phyloP scores from a whole-genome alignment of 2,329 filamentous ascomycete species.

The Dissoconium aciculare region DNA sequence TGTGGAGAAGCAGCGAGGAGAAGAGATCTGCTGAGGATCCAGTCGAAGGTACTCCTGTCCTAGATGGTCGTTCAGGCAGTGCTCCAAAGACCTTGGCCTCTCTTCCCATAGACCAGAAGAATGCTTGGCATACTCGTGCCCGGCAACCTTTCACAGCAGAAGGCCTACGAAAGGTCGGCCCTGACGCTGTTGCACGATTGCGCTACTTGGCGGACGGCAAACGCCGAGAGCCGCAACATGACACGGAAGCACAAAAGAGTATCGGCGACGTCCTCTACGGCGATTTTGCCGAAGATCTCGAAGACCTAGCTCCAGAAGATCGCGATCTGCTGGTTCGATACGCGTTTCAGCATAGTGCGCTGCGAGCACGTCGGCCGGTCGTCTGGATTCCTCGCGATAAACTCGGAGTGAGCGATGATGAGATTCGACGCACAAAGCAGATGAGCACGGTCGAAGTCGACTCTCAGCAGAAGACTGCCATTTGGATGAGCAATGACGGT shows the following conservation, averaged over 20 bases:
- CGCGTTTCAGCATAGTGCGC: constrained; percentile 79
- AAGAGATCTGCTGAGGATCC: constrained; percentile 27
- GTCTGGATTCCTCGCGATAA: constrained; percentile 92
- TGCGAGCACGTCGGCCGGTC: constrained; percentile 69
- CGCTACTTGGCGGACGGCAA: constrained; percentile 14
- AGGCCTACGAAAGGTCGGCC: constrained; percentile 10
- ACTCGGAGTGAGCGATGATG: constrained; percentile 79
- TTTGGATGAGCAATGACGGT: constrained; percentile 91
- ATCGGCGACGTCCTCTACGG: constrained; percentile 74
- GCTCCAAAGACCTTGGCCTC: constrained; percentile 3
- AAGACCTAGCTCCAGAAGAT: constrained; percentile 82
- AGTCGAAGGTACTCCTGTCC: too few relatives aligned
- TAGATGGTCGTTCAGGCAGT: constrained; percentile 3
- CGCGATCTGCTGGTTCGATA: constrained; percentile 71
- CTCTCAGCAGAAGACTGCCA: constrained; percentile 25
- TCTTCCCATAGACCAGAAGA: too few relatives aligned
- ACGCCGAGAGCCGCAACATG: constrained; percentile 3
- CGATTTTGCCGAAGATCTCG: constrained; percentile 80
- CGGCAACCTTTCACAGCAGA: constrained; percentile 9
- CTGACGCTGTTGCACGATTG: constrained; percentile 12
- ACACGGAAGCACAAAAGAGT: constrained; percentile 46
- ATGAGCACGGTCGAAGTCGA: constrained; percentile 48
- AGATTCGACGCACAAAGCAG: constrained; percentile 61
- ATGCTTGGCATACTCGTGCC: constrained; percentile 7
- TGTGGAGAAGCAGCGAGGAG: constrained; percentile 11